Base-by-base conservation (phyloP, 805 yeast genomes). In the Starmera caribaea region DNA sequence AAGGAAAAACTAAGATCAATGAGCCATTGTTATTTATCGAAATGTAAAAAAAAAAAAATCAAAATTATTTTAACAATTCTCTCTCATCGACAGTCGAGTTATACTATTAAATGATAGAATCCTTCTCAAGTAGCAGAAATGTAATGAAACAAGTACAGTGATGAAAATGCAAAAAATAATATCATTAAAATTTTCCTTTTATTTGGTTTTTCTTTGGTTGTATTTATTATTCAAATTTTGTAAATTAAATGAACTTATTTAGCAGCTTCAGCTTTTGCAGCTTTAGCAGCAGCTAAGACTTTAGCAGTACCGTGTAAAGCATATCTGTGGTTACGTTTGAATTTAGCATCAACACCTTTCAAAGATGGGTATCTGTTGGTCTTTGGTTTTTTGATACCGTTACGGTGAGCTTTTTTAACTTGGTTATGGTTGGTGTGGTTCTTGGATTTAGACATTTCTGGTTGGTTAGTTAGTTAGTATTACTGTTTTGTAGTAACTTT, bases 341-440 rank as follows among this genome's bases (percentile, higher is more conserved):
- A 92, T 83, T 92, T 92, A 68, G 98, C 81, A 73, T 92, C 97
- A 70, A 90, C 97, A 79, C 95, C 95, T 76, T 86, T 90, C 73
- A 87, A 79, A 55, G 97, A 89, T 59, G 96, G 96, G 81, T 90
- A 88, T 79, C 86, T 89, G 95, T 79, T 74, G 66, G 96, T 82
- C 81, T 79, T 85, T 62, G 97, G 96, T 89, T 90, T 92, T 85
- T 90, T 90, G 79, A 92, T 90, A 78, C 98, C 98, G 84, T 92
- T 92, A 70, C 82, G 89, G 97, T 92, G 98, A 66, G 97, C 97
- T 94, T 92, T 92, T 71, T 74, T 84, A 88, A 83, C 85, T 76
- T 90, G 97, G 94, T 92, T 92, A 76, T 92, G 98, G 75, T 88
- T 89, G 74, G 98, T 92, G 73, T 92, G 97, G 77, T 92, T 92